Evolutionary conservation across 331 rosid genomes (phyloP).

Genomic region (Rhamnella rubrinervis): DNA sequence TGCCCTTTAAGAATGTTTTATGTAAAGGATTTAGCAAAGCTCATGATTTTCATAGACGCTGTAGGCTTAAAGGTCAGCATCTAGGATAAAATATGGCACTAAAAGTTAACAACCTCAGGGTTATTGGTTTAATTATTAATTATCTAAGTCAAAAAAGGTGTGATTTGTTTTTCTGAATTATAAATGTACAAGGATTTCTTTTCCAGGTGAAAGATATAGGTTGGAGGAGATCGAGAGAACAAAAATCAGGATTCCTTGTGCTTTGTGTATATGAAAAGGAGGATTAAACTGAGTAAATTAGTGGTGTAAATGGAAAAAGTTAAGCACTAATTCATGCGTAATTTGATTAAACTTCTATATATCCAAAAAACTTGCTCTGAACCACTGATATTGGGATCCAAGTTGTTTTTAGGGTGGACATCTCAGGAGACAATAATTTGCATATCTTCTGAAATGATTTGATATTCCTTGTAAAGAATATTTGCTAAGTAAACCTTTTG

Average conservation of each 20-base stretch:
- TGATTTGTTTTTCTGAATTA: constrained; percentile 29
- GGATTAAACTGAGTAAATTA: no score
- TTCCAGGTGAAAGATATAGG: constrained; percentile 33
- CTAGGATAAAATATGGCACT: not conserved
- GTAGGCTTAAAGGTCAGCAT: constrained; percentile 14
- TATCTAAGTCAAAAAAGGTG: constrained; percentile 31
- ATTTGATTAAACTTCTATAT: no score
- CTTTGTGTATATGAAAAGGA: no score
- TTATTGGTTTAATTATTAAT: not conserved
- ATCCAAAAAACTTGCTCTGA: no score
- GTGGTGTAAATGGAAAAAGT: no score
- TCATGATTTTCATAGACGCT: constrained; percentile 12
- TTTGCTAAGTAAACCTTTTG: not conserved
- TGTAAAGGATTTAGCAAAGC: constrained; percentile 17
- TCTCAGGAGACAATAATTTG: no score
- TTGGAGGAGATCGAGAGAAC: no score
- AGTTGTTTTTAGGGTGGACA: no score
- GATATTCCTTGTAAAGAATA: constrained; percentile 5
- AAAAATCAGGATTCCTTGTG: no score
- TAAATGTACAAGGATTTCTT: constrained; percentile 23
- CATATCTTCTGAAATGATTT: constrained; percentile 25
- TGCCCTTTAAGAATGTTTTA: constrained; percentile 14
- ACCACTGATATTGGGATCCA: no score
- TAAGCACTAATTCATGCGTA: no score
- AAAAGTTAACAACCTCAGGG: constrained; percentile 1